Evolutionary conservation across 1,284 basidiomycete genomes (phyloP).

Genomic region (Cutaneotrichosporon cavernicola): DNA sequence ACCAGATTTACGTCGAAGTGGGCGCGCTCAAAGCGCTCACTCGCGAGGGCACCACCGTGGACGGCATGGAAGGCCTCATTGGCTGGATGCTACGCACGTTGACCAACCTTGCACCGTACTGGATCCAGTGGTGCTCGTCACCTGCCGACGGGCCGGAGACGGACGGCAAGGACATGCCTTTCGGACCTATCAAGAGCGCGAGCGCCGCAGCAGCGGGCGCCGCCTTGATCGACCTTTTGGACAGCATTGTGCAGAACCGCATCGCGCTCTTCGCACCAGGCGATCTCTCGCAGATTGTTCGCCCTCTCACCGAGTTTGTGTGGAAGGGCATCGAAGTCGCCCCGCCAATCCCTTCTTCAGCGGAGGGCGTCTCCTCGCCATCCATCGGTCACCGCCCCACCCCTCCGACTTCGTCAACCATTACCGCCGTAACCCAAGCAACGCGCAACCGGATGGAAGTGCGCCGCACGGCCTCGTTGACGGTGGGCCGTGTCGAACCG

Average conservation of each 20-base stretch:
- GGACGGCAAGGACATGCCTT: constrained; percentile 20
- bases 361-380: background rate
- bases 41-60: constrained; percentile 36
- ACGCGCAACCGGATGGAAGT: constrained; percentile 4
- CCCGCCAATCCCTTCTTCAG: background rate
- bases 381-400: constrained; percentile 14
- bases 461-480: constrained; percentile 17
- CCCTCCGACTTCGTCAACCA: background rate
- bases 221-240: constrained; percentile 41
- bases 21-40: constrained; percentile 43
- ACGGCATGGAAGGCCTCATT: constrained; percentile 40
- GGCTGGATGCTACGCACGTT: constrained; percentile 38
- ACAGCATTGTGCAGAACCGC: constrained; percentile 38
- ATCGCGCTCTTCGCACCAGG: constrained; percentile 42
- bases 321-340: constrained; percentile 35
- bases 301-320: constrained; percentile 40
- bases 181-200: constrained; percentile 34
- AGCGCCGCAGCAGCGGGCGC: constrained; percentile 32
- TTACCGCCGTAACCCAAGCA: background rate
- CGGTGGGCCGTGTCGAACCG: constrained; percentile 22
- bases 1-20: constrained; percentile 43
- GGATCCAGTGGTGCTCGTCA: constrained; percentile 36
- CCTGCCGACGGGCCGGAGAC: background rate
- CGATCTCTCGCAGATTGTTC: constrained; percentile 41
- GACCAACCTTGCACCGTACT: constrained; percentile 31